phyloP scores from a whole-genome alignment of 306 rosid genomes.

The Corylus avellana region DNA sequence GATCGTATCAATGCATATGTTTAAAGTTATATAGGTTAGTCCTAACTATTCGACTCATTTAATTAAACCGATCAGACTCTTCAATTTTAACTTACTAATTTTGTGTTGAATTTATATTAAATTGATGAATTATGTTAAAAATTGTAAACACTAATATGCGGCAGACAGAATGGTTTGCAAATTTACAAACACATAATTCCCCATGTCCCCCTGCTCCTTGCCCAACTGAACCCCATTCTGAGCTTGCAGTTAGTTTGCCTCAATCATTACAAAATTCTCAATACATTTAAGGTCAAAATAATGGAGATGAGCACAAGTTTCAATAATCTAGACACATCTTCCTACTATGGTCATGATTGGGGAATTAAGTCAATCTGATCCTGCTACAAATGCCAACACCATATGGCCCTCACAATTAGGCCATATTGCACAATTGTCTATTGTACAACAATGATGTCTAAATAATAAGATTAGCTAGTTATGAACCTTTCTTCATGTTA shows the following conservation, averaged over 20 bases:
- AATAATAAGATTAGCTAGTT: slow-evolving; percentile 41
- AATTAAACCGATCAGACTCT: too few species aligned
- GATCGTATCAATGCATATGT: too few species aligned
- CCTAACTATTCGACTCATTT: too few species aligned
- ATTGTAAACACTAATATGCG: too few species aligned
- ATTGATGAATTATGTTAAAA: too few species aligned
- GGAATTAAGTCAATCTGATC: neutral
- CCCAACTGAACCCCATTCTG: neutral
- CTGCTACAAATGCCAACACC: neutral
- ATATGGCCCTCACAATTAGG: neutral
- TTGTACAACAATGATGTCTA: slow-evolving; percentile 41
- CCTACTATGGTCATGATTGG: neutral
- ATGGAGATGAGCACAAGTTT: neutral
- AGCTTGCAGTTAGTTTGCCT: neutral
- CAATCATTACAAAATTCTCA: neutral
- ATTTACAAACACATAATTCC: neutral
- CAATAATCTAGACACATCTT: neutral
- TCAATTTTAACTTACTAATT: too few species aligned
- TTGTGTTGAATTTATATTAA: too few species aligned
- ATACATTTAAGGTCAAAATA: neutral
- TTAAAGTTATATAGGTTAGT: too few species aligned
- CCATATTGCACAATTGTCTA: neutral
- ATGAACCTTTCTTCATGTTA: slow-evolving; percentile 32
- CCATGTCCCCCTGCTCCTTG: too few species aligned
- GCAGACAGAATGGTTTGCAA: neutral